phyloP scores from a whole-genome alignment of 306 rosid genomes.

The Rubus parviflorus region DNA sequence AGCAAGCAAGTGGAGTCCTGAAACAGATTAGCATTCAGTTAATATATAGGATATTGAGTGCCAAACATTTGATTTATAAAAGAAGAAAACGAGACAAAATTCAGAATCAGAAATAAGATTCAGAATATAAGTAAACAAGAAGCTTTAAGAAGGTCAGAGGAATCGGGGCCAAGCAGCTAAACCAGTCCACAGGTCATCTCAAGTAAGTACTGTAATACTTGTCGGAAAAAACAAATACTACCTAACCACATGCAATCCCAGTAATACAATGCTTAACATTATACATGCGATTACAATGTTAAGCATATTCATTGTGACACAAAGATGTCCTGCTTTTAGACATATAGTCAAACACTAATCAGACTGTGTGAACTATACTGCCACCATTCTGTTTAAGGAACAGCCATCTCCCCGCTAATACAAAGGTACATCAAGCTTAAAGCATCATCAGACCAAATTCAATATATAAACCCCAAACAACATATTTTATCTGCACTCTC shows the following conservation, averaged over 20 bases:
- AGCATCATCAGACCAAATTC: too few relatives aligned
- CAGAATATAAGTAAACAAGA: background rate
- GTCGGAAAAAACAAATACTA: background rate
- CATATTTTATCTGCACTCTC: background rate
- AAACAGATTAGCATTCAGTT: constrained; percentile 3
- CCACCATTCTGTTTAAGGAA: background rate
- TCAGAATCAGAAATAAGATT: background rate
- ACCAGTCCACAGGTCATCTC: background rate
- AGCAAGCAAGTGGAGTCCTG: constrained; percentile 32
- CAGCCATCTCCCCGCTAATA: background rate
- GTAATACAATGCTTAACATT: background rate
- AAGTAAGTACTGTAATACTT: background rate
- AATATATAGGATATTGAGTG: background rate
- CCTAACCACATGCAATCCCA: background rate
- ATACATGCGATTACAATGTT: background rate
- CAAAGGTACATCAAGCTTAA: background rate
- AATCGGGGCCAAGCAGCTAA: background rate
- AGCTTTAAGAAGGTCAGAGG: background rate
- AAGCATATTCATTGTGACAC: background rate
- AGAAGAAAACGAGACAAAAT: background rate
- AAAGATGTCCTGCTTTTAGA: background rate
- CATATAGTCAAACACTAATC: background rate
- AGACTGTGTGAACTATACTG: background rate
- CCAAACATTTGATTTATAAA: background rate
- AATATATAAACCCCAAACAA: background rate